Evolutionary conservation across 2,329 filamentous ascomycete genomes (phyloP).

Genomic region (Ophiocordyceps camponoti-floridani): DNA sequence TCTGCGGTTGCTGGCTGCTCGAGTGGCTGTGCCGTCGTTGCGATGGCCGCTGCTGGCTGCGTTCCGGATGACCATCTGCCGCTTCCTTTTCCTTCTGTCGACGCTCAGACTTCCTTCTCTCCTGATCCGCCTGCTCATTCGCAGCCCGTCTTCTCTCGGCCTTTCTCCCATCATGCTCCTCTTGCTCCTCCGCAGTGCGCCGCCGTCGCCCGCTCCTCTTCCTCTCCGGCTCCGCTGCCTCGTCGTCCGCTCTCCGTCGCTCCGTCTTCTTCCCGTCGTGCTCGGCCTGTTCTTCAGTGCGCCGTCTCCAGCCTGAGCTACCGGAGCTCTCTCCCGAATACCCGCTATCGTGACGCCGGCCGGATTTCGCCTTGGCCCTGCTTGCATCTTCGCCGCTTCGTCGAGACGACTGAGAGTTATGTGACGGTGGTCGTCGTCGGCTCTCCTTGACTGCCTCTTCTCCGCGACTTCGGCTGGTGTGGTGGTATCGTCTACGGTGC

Average conservation of each 20-base stretch:
- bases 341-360: conserved; percentile 27
- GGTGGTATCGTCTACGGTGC: conserved; percentile 19
- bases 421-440: conserved; percentile 10
- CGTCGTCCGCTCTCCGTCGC: conserved; percentile 21
- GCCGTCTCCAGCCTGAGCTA: conserved; percentile 11
- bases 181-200: conserved; percentile 10
- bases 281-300: conserved; percentile 27
- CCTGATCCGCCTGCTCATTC: conserved; percentile 1
- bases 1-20: conserved; percentile 11
- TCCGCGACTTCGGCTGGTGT: conserved; percentile 12
- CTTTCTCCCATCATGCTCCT: conserved; percentile 19
- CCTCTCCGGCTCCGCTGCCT: conserved; percentile 30
- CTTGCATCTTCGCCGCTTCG: conserved; percentile 20
- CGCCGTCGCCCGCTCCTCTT: conserved; percentile 19
- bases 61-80: conserved; percentile 13
- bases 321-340: conserved; percentile 22
- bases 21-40: conserved; percentile 21
- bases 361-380: conserved; percentile 17
- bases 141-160: conserved; percentile 5
- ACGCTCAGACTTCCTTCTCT: conserved; percentile 26
- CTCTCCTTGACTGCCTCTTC: conserved; percentile 14
- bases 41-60: conserved; percentile 18
- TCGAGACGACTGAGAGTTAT: conserved; percentile 10
- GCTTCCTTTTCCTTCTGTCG: conserved; percentile 11
- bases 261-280: conserved; percentile 28